Evolutionary conservation across 495 filamentous ascomycete species (phyloP), one percentile per base, ranked within the genome.

Genomic region (Penicillium daleae): DNA sequence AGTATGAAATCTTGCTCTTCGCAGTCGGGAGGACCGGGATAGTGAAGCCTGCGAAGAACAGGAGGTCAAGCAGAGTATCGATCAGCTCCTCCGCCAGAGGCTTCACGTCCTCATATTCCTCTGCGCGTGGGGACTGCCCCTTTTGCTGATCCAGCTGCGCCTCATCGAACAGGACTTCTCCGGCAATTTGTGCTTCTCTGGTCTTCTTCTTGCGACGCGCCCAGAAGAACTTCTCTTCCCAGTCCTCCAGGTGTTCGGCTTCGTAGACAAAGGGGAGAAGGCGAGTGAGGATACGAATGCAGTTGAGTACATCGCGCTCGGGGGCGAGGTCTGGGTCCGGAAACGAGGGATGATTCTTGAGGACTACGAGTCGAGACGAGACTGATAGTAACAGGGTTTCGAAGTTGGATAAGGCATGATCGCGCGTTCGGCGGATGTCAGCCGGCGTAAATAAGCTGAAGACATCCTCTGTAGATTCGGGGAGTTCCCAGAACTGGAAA

Each of bases 201-300:
- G 76, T 83, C 63, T 78, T 85, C 74, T 86, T 92, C 75, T 83
- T 86, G 68, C 94, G 83, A 59, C 86, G 79, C 15, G 84, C 80
- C 95, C 95, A 99, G 67, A 99, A 97, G 82, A 97, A 94, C 52
- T 86, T 86, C 56, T 96, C 87, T 71, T 97, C 92, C 95, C 95
- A 99, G 55, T 76, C 77, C 60, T 92, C 88, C 42, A 99, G 73
- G 46, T 91, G 85, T 27, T 98, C 95, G 21, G 87, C 88, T 76
- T 99, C 95, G 74, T 97, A 97, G 44, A 99, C 76, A 68, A 90
- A 99, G 12, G 95, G 96, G 39, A 99, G 84, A 29, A 99, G 76
- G 6, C 94, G 85, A n/a, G 95, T 97, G 55, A 98, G 80, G 35
- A 98, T 86, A 15, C 95, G 87, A 71, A 98, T 88, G 74, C 95